Base-by-base conservation (phyloP, 768 basidiomycete genomes). In the Trametes punicea region DNA sequence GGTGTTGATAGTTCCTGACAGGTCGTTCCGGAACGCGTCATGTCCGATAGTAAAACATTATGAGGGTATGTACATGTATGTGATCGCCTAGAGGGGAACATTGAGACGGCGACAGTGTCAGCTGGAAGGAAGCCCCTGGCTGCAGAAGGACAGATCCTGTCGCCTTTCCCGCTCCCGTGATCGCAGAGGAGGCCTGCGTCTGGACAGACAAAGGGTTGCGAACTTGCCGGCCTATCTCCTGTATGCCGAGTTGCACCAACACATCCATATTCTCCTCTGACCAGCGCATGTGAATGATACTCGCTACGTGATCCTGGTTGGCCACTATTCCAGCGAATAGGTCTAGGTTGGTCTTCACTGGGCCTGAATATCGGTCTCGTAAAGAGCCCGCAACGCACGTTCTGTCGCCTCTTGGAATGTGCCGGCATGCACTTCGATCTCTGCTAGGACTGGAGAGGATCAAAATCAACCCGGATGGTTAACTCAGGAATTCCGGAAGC, bases 381-480 rank as follows among this genome's bases (percentile, higher is more conserved):
- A 13, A 4, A 59, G 21, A 2, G 62, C 62, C 26, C 62, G 50
- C 18, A 38, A n/a, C 2, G 62, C 62, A 21, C 46, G 49, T 3
- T 18, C n/a, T 1, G 41, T 56, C 2, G 58, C 51, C 21, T 56
- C 55, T 5, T 57, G 31, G 45, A 57, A 54, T 2, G 53, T 53
- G 0, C 26, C 49, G 2, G 13, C 62, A 44, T 41, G 40, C 2
- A 60, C 55, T 34, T 73, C 69, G 5, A 71, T 58, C 60, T 74
- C 73, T 50, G 70, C 71, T 25, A 74, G 63, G 21, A n/a, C n/a
- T n/a, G n/a, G n/a, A 65, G 57, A 5, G 64, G 55, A 34, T 63
- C 62, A 26, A 60, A 65, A 23, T 59, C 55, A 13, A 51, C 38
- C 23, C 56, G 46, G 31, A 62, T 45, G 20, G 42, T 25, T 27